A percentile compares a stretch with the other conserved stretches of the same genome.
Evolutionary conservation across 768 basidiomycete genomes (phyloP).

Genomic region (Polyporus arcularius): DNA sequence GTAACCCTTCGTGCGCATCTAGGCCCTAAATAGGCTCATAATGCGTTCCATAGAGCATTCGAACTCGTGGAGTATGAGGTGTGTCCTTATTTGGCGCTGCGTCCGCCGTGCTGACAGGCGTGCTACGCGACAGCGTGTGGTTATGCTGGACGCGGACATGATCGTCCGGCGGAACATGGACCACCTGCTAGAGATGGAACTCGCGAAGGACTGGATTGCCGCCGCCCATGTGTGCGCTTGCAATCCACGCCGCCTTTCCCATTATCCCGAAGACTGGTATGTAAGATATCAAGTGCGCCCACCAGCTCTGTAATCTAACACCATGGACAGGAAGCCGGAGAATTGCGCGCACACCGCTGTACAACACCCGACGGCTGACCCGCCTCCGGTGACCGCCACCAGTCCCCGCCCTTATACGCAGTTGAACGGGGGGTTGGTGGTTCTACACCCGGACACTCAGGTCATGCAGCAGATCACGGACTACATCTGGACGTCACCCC

Average conservation of each 20-base stretch:
- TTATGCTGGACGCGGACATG: constrained; percentile 90
- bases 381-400: constrained; percentile 37
- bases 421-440: constrained; percentile 89
- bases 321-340: constrained; percentile 69
- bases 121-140: constrained; percentile 54
- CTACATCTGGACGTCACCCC: constrained; percentile 58
- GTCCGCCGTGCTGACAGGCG: background rate
- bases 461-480: constrained; percentile 54
- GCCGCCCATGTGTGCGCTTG: constrained; percentile 92
- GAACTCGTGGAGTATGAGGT: constrained; percentile 71
- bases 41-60: constrained; percentile 48
- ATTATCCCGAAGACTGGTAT: constrained; percentile 91
- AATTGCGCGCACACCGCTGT: constrained; percentile 83
- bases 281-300: constrained; percentile 6
- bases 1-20: constrained; percentile 1
- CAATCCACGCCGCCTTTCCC: constrained; percentile 80
- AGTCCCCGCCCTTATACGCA: constrained; percentile 78
- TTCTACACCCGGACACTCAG: constrained; percentile 71
- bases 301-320: background rate
- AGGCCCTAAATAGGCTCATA: background rate
- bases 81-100: constrained; percentile 19
- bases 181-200: constrained; percentile 53
- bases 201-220: constrained; percentile 76
- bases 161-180: constrained; percentile 83
- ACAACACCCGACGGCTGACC: constrained; percentile 49